Evolutionary conservation across 2,329 filamentous ascomycete genomes (phyloP), one percentile per base, ranked within the genome.

Genomic region (Penicillium sp.): DNA sequence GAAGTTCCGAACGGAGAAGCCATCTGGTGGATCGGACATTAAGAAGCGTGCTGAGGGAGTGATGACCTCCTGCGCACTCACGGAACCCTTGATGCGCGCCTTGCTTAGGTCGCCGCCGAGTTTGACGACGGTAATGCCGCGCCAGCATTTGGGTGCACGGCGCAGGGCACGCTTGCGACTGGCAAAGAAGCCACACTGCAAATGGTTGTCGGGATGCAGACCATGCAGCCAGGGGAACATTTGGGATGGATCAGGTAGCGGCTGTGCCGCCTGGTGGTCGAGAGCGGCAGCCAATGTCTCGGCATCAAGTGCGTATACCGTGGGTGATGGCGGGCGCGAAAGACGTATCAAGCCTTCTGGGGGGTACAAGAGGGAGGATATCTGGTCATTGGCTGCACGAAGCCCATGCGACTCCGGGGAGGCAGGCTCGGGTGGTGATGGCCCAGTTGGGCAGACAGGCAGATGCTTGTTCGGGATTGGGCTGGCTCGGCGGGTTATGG

Each of bases 151-250:
- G 0, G 92, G 91, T 2, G 87, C 87, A 66, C 84, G 88, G 49
- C 90, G 83, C 52, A 89, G 77, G n/a, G 85, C 81, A 60, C 87
- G 89, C 69, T 88, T 88, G 61, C 91, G 86, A 27, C 90, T 88
- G 53, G 88, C 87, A 74, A 99, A 98, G 79, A 97, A 98, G 6
- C 90, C 86, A 61, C 95, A 84, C 71, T 99, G 95, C 55, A 96
- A 84, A 60, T 91, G 87, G 71, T 99, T 99, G 61, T 89, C 86
- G 0, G 91, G 88, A 70, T 98, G 93, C 41, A 98, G 79, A 24
- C 95, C 95, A 77, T 99, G 95, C 24, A 97, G 82, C 95, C 95
- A 99, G 2, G 95, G 95, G 70, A 98, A 99, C 61, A 98, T 91
- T 60, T 87, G 83, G n/a, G 89, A 85, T 0, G 95, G 87, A 56